A percentile compares a stretch with the other conserved stretches of the same genome.
Conservation (phyloP, 495 filamentous ascomycete species). For the Lepidopterella palustris region DNA sequence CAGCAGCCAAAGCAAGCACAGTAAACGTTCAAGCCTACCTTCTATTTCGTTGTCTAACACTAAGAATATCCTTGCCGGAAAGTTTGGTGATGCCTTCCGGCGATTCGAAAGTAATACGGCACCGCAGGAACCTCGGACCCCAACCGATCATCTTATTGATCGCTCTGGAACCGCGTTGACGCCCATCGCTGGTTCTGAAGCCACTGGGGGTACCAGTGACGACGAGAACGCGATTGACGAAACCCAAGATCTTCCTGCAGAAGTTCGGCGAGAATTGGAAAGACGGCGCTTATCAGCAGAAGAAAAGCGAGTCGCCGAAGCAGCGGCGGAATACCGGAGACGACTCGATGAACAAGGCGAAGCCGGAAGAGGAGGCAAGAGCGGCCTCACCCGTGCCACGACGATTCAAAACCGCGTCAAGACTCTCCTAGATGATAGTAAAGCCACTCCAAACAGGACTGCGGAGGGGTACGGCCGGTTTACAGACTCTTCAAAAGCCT, state of each 20-base stretch:
- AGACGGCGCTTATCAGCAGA: conserved; percentile 76
- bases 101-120: conserved; percentile 67
- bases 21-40: conserved; percentile 75
- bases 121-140: conserved; percentile 17
- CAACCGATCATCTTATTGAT: conserved; percentile 22
- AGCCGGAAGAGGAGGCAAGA: conserved; percentile 36
- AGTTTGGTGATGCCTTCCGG: conserved; percentile 93
- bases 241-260: conserved; percentile 70
- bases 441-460: conserved; percentile 56
- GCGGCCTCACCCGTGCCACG: conserved; percentile 47
- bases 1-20: conserved; percentile 54
- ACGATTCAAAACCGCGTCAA: conserved; percentile 90
- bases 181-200: conserved; percentile 70
- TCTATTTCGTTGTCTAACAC: conserved; percentile 68
- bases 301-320: conserved; percentile 84
- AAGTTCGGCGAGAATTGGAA: conserved; percentile 87
- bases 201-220: conserved; percentile 62
- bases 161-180: conserved; percentile 42
- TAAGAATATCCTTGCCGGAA: conserved; percentile 80
- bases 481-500: conserved; percentile 47
- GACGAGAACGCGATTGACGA: conserved; percentile 56
- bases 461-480: conserved; percentile 85
- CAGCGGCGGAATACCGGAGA: conserved; percentile 83
- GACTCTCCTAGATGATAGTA: conserved; percentile 73
- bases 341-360: conserved; percentile 60